phyloP scores from a whole-genome alignment of 495 filamentous ascomycete species.

The Penicillium tannophilum region DNA sequence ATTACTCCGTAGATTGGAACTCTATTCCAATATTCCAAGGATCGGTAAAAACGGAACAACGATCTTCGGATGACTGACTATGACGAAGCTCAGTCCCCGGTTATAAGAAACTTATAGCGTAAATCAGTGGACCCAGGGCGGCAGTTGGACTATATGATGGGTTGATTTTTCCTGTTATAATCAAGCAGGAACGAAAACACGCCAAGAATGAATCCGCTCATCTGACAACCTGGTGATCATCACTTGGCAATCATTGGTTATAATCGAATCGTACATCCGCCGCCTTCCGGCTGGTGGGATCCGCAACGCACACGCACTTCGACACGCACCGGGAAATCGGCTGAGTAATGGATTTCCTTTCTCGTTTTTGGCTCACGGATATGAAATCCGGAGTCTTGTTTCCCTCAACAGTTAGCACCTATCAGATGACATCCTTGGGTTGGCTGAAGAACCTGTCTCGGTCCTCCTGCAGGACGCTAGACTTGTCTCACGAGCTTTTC shows the following conservation, averaged over 20 bases:
- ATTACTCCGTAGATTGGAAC: neutral
- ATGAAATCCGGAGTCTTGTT: neutral
- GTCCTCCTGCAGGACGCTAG: neutral
- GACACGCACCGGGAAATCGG: conserved; percentile 4
- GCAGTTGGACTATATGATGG: neutral
- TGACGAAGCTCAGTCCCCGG: too few relatives aligned
- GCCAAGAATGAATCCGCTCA: neutral
- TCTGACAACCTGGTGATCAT: conserved; percentile 3
- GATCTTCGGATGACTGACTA: too few relatives aligned
- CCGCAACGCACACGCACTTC: conserved; percentile 10
- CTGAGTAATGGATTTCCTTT: neutral
- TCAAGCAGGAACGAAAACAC: neutral
- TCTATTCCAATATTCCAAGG: neutral
- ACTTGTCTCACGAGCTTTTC: neutral
- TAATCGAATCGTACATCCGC: conserved; percentile 21
- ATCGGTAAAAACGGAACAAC: too few relatives aligned
- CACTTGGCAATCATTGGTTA: conserved; percentile 5
- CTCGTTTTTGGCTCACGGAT: neutral
- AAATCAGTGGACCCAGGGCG: neutral
- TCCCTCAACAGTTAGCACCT: neutral
- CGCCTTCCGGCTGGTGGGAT: conserved; percentile 21
- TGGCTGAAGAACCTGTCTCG: neutral
- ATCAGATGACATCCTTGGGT: neutral
- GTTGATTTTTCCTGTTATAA: neutral
- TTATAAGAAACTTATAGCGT: too few relatives aligned